Evolutionary conservation across 225 moss, liverwort and hornwort species (phyloP), one percentile per base, ranked within the genome.

Genomic region (Takakia lepidozioides): DNA sequence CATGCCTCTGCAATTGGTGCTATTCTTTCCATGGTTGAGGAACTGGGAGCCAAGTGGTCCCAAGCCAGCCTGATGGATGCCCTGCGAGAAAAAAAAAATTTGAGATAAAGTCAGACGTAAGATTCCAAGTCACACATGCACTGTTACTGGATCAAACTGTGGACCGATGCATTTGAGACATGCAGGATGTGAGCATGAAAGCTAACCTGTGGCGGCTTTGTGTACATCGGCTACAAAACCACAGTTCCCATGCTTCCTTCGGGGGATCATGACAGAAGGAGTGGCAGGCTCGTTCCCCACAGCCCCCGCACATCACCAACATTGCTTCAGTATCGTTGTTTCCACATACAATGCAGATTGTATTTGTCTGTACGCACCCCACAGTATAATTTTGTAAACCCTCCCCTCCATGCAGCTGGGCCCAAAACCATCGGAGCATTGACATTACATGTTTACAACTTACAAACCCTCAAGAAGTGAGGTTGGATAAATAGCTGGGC

Each of bases 211-310:
- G 78, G 24, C 68, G 73, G 29, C 51, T 67, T 37, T 72, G 61
- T 19, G 65, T 62, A 59, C 98, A 98, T 52, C 74, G 79, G 38
- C 63, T 46, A 64, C 98, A 98, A 42, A 66, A 73, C 98, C 98
- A 98, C 16, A 77, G 73, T 43, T 80, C 77, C 56, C 80, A 71
- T 52, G 59, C 58, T 51, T n/a, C n/a, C n/a, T n/a, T n/a, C n/a
- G 98, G 91, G 61, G 98, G 98, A 67, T 98, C 98, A 48, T 91
- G 63, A 78, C 98, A 98, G 65, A 91, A 87, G 5, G 69, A 76
- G 76, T 98, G 98, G 43, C 83, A 78, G 40, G 70, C 87, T 68
- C 87, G 83, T 49, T 72, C 75, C 29, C 71, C 53, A 56, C 98
- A 98, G 19, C 59, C 70, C 28, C 43, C 69, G 58, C 98, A 98